phyloP scores from a whole-genome alignment of 2,329 filamentous ascomycete genomes.

The Apiospora saccharicola region DNA sequence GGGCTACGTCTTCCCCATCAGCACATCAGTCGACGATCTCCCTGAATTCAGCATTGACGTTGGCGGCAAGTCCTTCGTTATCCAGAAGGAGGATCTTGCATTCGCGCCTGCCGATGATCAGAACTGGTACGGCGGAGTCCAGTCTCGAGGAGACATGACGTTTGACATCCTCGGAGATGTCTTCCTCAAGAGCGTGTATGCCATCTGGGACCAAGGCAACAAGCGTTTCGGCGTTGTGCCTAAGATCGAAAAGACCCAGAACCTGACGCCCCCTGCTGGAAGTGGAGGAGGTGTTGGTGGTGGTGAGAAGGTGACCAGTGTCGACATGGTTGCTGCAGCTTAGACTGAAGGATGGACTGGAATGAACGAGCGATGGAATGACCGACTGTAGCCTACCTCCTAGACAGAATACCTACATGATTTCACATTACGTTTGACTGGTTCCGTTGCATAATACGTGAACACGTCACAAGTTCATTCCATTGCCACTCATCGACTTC shows the following conservation, averaged over 20 bases:
- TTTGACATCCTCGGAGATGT: constrained; percentile 72
- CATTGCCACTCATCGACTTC: neutral
- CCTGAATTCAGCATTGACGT: constrained; percentile 70
- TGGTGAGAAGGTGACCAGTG: constrained; percentile 34
- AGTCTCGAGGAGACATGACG: constrained; percentile 63
- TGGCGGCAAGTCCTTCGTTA: constrained; percentile 63
- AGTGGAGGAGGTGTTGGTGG: constrained; percentile 22
- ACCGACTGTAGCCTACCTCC: neutral
- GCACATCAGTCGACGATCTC: constrained; percentile 57
- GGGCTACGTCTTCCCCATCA: constrained; percentile 69
- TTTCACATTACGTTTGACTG: neutral
- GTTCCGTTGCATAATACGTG: neutral
- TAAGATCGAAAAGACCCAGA: constrained; percentile 52
- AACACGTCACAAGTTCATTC: too few species aligned
- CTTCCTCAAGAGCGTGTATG: constrained; percentile 71
- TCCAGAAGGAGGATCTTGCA: constrained; percentile 69
- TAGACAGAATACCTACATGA: neutral
- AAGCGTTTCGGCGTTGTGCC: constrained; percentile 66
- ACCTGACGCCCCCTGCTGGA: constrained; percentile 36
- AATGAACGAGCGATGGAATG: neutral
- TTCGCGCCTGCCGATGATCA: constrained; percentile 59
- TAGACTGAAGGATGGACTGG: neutral
- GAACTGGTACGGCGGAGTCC: constrained; percentile 68
- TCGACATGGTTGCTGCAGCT: constrained; percentile 31
- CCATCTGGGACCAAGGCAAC: constrained; percentile 70